phyloP scores from a whole-genome alignment of 495 filamentous ascomycete species.

The Cairneyella variabilis region DNA sequence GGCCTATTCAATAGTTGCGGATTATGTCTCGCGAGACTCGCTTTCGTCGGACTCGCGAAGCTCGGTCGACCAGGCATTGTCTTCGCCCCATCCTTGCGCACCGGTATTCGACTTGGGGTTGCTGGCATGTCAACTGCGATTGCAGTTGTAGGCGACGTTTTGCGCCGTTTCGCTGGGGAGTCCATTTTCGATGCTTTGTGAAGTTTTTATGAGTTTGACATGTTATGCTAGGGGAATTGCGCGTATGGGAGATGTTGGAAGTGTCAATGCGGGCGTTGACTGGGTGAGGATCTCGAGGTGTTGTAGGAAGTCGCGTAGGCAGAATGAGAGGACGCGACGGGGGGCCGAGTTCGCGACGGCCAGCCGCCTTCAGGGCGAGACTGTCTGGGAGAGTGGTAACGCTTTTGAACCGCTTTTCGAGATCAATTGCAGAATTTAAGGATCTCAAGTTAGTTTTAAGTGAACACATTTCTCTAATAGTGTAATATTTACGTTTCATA shows the following conservation, averaged over 20 bases:
- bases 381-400: too few species aligned
- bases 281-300: slow-evolving; percentile 2
- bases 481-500: background rate
- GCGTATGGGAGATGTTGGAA: too few species aligned
- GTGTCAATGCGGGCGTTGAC: too few species aligned
- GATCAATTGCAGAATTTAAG: too few species aligned
- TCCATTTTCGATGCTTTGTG: slow-evolving; percentile 49
- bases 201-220: background rate
- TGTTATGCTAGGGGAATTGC: background rate
- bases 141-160: slow-evolving; percentile 48
- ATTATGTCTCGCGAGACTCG: slow-evolving; percentile 60
- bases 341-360: slow-evolving; percentile 3
- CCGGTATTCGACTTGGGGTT: slow-evolving; percentile 25
- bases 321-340: slow-evolving; percentile 12
- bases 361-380: background rate
- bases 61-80: slow-evolving; percentile 38
- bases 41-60: too few species aligned
- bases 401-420: too few species aligned
- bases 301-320: slow-evolving; percentile 14
- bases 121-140: slow-evolving; percentile 27
- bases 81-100: slow-evolving; percentile 11
- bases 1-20: slow-evolving; percentile 53
- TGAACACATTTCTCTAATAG: background rate
- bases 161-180: slow-evolving; percentile 61
- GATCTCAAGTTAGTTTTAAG: too few species aligned